Base-by-base conservation (phyloP, 108 stramenopile species). In the Epithemia pelagica region DNA sequence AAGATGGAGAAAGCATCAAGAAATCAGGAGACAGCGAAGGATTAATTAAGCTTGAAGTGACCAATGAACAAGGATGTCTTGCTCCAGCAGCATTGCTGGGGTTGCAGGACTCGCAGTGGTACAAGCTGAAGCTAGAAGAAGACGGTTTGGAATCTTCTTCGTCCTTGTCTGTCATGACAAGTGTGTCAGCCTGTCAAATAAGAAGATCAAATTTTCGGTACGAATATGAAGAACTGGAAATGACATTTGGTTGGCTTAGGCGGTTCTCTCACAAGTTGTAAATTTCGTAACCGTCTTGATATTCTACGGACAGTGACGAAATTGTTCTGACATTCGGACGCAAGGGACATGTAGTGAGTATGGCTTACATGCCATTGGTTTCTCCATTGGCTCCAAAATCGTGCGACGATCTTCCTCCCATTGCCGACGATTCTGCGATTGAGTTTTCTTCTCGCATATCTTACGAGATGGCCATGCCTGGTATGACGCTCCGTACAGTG, bases 311-410 rank as follows among this genome's bases (percentile, higher is more conserved):
- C 57, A 80, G 86, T n/a, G 91, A 92, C 55, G 82, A 87, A 70
- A 78, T 89, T 56, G 70, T 66, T 0, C 31, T 92, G 10, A 84
- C 85, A 7, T 67, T 92, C 52, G 76, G 80, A 21, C 75, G 76
- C 27, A 68, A 67, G 22, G 87, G 73, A 7, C 73, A 75, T 58
- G 61, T 86, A 51, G 72, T 84, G 24, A 78, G 82, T 29, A 73
- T 92, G 27, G 75, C 88, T 2, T 92, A 89, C 62, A 76, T 68
- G 28, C 91, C 91, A 23, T 62, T 92, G 24, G 83, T 90, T 28
- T 88, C 86, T 58, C 84, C 91, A 2, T 70, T 93, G 73, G 91
- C 91, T 23, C 77, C 87, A 52, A 80, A 76, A 55, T 60, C 80
- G 28, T 93, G 91, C 64, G 66, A 81, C 20, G 32, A 80, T 26